Base-by-base conservation (phyloP, 805 yeast genomes). In the Lipomyces spencermartinsiae region DNA sequence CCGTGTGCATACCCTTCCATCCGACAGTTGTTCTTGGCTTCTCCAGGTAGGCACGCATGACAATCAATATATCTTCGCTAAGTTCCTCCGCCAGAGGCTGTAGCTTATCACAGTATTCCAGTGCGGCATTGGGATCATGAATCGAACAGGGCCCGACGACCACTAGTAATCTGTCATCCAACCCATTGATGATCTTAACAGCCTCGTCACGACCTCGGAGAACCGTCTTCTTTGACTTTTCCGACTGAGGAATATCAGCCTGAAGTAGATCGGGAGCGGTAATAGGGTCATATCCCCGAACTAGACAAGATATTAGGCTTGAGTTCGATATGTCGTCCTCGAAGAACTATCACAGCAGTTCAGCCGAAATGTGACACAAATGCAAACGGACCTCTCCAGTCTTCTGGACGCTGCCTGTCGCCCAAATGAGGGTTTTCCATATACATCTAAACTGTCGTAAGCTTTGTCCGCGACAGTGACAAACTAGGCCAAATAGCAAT, bases 11-110 rank as follows among this genome's bases (percentile, higher is more conserved):
- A 49, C 99, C 99, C 82, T 94, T 94, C 99, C 99, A 94, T 68
- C 99, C 99, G 58, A 95, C 98, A 35, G 98, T 94, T 62, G 99
- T 94, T 82, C 99, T 88, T 75, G 99, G 99, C 81, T 94, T 94
- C 80, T 94, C 99, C 76, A 95, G 84, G 83, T 95, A 95, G 2
- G 98, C 98, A 82, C 99, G 89, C 99, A 95, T 95, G 70, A 95
- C 89, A 67, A 95, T 89, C 66, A 88, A 86, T 68, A 95, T 84
- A 74, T 94, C 97, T 59, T 86, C 87, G 72, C 89, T 83, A 71
- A 90, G 83, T 76, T 87, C 84, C 65, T 87, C 87, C 56, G 90
- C 81, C 49, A 89, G 77, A 64, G 82, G 83, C 57, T 85, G 80
- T 66, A 94, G 85, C 75, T 87, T 83, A 46, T 83, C 82, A 75